Evolutionary conservation across 306 rosid species (phyloP), one percentile per base, ranked within the genome.

Genomic region (Corylus avellana): DNA sequence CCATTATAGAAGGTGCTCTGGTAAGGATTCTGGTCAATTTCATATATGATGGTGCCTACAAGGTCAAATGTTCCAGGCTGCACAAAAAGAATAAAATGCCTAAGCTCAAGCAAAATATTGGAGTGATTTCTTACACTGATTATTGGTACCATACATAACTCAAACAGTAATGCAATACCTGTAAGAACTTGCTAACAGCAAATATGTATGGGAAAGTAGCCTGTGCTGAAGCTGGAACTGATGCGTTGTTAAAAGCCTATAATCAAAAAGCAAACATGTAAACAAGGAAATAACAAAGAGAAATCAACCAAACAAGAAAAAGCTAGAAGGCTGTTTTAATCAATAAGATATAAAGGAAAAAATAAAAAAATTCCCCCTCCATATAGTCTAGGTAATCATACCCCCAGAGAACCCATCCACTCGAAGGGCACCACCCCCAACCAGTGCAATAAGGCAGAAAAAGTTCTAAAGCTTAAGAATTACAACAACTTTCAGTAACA

Each of bases 51-150:
- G 67, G 94, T 84, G 58, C 97, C 98, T 57, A 93, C 97, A 58
- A 95, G 98, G 88, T 95, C 97, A 90, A 90, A 95, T 62, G 81
- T 86, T 63, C 98, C 99, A 51, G 97, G 89, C 99, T 95, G 89
- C 88, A 88, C 49, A 66, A 76, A 49, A 66, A 67, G 54, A 80
- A 80, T 55, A 51, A 77, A 79, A 51, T 27, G 50, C 74, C 80
- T 64, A 62, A 72, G 63, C 50, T 77, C 58, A 76, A 57, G 42
- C 17, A 54, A 8, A 71, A 7, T 70, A 50, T 47, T 42, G 25
- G 77, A 70, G 49, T 61, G 75, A 73, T 75, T 81, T 8, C 32
- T 32, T 73, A 74, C 47, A 20, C 51, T 74, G 48, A 46, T 49
- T 17, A 20, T 25, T 66, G 27, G 46, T 25, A 83, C 27, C 35